Percentiles rank a stretch among this genome's conserved stretches.
Evolutionary conservation across 805 yeast species (phyloP).

Genomic region (Nakazawaea molendinolei): DNA sequence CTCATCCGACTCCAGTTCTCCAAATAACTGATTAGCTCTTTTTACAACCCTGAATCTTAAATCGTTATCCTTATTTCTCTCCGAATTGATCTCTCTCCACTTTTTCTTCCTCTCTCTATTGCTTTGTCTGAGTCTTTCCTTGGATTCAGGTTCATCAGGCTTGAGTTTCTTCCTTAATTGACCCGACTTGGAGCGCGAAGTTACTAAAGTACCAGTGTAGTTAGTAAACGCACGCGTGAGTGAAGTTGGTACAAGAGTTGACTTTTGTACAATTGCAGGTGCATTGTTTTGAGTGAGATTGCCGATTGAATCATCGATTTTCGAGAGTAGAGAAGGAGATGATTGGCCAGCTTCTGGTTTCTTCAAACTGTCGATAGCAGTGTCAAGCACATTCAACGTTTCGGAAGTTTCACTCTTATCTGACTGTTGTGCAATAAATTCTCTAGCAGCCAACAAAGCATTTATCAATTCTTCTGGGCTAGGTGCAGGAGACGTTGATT

Average conservation of each 20-base stretch:
- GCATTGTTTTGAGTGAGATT: too few species aligned
- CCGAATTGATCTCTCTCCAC: conserved; percentile 78
- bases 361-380: conserved; percentile 23
- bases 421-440: conserved; percentile 19
- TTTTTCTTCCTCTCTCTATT: conserved; percentile 74
- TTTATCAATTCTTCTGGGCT: conserved; percentile 19
- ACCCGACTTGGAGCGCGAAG: not conserved
- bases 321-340: too few species aligned
- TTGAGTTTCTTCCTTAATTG: not conserved
- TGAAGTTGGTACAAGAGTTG: conserved; percentile 12
- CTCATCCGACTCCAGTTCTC: conserved; percentile 47
- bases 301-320: too few species aligned
- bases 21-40: conserved; percentile 63
- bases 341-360: conserved; percentile 3
- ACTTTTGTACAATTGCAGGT: too few species aligned
- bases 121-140: conserved; percentile 55
- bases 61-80: conserved; percentile 84
- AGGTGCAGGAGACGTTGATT: not conserved
- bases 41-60: conserved; percentile 70
- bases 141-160: conserved; percentile 25
- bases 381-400: conserved; percentile 22
- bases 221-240: conserved; percentile 10
- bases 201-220: conserved; percentile 2
- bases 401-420: conserved; percentile 4
- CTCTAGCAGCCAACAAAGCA: conserved; percentile 27